Evolutionary conservation across 2,329 filamentous ascomycete species (phyloP), one percentile per base, ranked within the genome.

Genomic region (Kalmusia sp.): DNA sequence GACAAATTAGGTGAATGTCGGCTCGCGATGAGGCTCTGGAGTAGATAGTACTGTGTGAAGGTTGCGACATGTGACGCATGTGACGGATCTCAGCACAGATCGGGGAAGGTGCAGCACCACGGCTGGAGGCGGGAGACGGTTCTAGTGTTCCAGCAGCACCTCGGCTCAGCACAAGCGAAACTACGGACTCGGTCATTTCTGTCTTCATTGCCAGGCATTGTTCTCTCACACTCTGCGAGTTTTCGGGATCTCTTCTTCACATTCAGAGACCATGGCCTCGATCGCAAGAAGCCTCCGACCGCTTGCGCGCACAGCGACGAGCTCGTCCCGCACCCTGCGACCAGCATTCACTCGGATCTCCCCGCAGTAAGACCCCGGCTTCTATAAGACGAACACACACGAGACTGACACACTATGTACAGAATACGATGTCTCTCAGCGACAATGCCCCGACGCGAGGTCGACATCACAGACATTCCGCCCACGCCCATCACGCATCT

Each of bases 401-500:
- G 17, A 54, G 34, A 25, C 54, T 62, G 22, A 52, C 15, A 12
- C 14, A 24, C 21, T 30, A 19, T 9, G 28, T 14, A 33, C 45
- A 72, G 71, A 57, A 62, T 64, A 55, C 69, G 77, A 71, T 77
- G 75, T 52, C 77, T 81, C 46, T 78, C 79, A 5, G 68, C 72
- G 0, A 77, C 77, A 1, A 53, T 68, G n/a, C 55, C 61, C 6
- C 72, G 71, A 21, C 68, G 71, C 31, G 73, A 77, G 47, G 59
- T 76, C 51, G 76, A 78, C 47, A 86, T 96, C 67, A 83, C 87
- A 56, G 87, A 90, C 41, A 84, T 97, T 61, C 87, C 89, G 0
- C 93, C 95, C 1, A 97, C 93, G 5, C 95, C 95, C 47, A 96
- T 99, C 77, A 90, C 90, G 37, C 92, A 96, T 76, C 82, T 96